A percentile compares a stretch with the other conserved stretches of the same genome.
phyloP scores from a whole-genome alignment of 495 filamentous ascomycete species.

The Penicillium cataractarum region DNA sequence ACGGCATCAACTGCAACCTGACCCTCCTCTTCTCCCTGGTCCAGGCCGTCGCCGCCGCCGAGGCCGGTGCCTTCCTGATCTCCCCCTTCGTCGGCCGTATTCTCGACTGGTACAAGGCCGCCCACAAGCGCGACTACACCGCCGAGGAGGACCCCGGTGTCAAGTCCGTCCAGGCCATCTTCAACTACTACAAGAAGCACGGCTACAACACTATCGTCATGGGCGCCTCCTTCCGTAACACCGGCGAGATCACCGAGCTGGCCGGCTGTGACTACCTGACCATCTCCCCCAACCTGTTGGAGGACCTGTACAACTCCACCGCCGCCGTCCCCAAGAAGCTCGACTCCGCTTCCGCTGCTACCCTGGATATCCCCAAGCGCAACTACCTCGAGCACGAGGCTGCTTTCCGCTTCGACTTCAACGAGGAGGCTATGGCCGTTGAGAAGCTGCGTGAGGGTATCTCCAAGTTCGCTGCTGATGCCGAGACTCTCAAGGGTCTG shows the following conservation, averaged over 20 bases:
- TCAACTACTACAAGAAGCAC: slow-evolving; percentile 99
- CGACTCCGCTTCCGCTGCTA: slow-evolving; percentile 62
- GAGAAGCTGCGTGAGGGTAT: slow-evolving; percentile 99
- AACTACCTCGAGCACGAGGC: slow-evolving; percentile 89
- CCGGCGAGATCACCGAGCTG: slow-evolving; percentile 95
- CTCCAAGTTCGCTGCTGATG: slow-evolving; percentile 97
- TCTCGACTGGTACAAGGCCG: slow-evolving; percentile 98
- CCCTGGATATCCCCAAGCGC: slow-evolving; percentile 82
- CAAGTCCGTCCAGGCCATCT: slow-evolving; percentile 92
- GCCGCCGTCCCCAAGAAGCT: slow-evolving; percentile 91
- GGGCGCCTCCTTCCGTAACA: slow-evolving; percentile 96
- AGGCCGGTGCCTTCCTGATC: slow-evolving; percentile 97
- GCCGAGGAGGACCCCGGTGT: slow-evolving; percentile 94
- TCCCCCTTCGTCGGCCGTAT: slow-evolving; percentile 99
- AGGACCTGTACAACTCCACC: slow-evolving; percentile 84
- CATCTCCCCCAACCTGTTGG: slow-evolving; percentile 93
- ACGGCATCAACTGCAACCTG: slow-evolving; percentile 96
- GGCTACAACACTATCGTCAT: slow-evolving; percentile 99
- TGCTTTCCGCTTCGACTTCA: slow-evolving; percentile 97
- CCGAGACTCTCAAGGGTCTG: slow-evolving; percentile 88
- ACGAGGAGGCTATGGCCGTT: slow-evolving; percentile 98
- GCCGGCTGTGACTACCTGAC: slow-evolving; percentile 99
- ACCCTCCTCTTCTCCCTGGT: slow-evolving; percentile 98
- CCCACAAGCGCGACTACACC: slow-evolving; percentile 88
- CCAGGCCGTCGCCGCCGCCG: slow-evolving; percentile 95